Base-by-base conservation (phyloP, 1,284 basidiomycete genomes). In the Ganoderma meredithae region DNA sequence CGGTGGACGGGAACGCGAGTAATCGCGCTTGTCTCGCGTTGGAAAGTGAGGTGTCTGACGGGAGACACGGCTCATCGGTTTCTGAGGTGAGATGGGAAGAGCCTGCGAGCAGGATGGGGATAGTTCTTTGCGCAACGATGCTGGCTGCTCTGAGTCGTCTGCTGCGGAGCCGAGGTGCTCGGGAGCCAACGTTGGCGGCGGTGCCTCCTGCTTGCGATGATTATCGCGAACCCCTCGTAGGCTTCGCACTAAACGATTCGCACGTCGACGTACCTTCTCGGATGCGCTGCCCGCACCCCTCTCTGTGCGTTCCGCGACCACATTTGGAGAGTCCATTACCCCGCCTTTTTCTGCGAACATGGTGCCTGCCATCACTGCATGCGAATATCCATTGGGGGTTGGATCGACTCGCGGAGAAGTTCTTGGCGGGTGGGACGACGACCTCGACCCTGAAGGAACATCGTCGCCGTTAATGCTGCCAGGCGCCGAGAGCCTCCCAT, bases 401-500 rank as follows among this genome's bases (percentile, higher is more conserved):
- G 47, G 47, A 33, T n/a, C 36, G n/a, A 22, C 22, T 33, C 31
- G 55, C 3, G 4, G 27, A 58, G 31, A n/a, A 27, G 39, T 22
- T 1, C 25, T 61, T n/a, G 43, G 41, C 41, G 61, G 44, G 44
- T 31, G 44, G 39, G 43, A 55, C 59, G 63, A 40, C 17, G 69
- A 62, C 56, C 55, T 13, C 17, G 69, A 65, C 56, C 55, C 60
- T 65, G 69, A 63, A 39, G 41, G 19, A 64, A 63, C 27, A 19
- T 40, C 53, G 60, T 43, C 40, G n/a, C 41, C 44, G 43, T 62
- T 52, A 49, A 41, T 44, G 41, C 49, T 41, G 63, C 63, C 65
- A 10, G 65, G 52, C 27, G 62, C 60, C 13, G 65, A 63, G 15
- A 73, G 69, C 5, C 73, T 59, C 58, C 76, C 76, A 64, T 76